Conservation (phyloP, 2,329 filamentous ascomycete species). For the Westerdykella ornata region DNA sequence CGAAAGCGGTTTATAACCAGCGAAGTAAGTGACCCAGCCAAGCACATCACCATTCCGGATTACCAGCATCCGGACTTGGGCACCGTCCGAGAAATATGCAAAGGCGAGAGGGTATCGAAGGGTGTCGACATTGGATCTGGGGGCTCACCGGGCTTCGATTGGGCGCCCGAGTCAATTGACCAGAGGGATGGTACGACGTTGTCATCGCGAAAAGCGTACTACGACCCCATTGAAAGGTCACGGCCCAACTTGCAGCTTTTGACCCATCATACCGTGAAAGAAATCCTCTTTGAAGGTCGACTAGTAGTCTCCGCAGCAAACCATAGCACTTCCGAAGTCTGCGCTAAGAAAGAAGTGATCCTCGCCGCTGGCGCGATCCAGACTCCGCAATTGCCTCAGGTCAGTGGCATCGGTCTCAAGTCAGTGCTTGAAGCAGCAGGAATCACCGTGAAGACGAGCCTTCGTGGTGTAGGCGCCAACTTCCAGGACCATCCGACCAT, state of each 20-base stretch:
- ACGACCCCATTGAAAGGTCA: constrained; percentile 18
- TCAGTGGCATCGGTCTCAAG: constrained; percentile 26
- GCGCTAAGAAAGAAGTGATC: constrained; percentile 47
- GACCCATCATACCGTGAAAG: constrained; percentile 5
- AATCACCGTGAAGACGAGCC: constrained; percentile 20
- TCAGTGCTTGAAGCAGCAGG: constrained; percentile 17
- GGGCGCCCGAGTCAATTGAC: constrained; percentile 23
- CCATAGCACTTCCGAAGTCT: constrained; percentile 9
- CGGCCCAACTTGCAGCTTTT: constrained; percentile 24
- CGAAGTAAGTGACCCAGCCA: too few relatives aligned
- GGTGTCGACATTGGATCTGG: constrained; percentile 22
- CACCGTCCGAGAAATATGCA: constrained; percentile 21
- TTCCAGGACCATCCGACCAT: constrained; percentile 28
- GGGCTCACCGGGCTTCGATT: constrained; percentile 19
- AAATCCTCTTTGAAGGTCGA: constrained; percentile 3
- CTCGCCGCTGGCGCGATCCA: constrained; percentile 53
- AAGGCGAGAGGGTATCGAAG: constrained; percentile 12
- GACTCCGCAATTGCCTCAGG: constrained; percentile 48
- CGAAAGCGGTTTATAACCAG: too few relatives aligned
- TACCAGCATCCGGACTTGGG: constrained; percentile 25
- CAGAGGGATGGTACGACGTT: constrained; percentile 17
- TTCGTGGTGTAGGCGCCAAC: constrained; percentile 28
- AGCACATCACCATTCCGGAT: constrained; percentile 19
- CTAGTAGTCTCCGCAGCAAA: constrained; percentile 13
- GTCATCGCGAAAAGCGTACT: constrained; percentile 26